These are phyloP conservation scores for Lathyrus tuberosus DNA, from an alignment of 306 rosid genomes.

Conservation along the genomic window DNA sequence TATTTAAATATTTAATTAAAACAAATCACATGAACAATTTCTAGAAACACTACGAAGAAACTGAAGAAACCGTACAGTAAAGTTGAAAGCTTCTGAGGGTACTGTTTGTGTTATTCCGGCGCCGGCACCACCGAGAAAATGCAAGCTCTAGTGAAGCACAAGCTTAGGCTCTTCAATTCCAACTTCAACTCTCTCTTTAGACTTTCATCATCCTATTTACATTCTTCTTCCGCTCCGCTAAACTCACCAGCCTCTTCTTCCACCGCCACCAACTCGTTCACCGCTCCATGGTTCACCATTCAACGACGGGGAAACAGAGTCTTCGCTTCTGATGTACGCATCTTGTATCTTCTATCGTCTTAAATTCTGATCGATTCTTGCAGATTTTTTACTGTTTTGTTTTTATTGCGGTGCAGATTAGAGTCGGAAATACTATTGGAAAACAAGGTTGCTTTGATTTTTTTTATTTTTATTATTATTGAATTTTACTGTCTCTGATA, in stretches of 20 bases:
- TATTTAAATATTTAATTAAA: too few species aligned
- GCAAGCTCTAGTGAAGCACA: constrained; percentile 33
- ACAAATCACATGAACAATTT: too few species aligned
- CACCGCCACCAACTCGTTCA: constrained; percentile 34
- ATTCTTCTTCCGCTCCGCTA: constrained; percentile 22
- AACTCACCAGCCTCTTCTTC: constrained; percentile 26
- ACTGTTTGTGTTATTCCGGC: background rate
- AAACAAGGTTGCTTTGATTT: constrained; percentile 65
- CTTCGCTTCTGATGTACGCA: constrained; percentile 72
- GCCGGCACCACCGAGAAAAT: background rate
- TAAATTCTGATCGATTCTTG: background rate
- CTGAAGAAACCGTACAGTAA: background rate
- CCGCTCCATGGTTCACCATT: constrained; percentile 63
- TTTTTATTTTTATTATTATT: background rate
- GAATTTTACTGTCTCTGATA: background rate
- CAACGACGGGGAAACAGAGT: constrained; percentile 67
- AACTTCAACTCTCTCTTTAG: constrained; percentile 7
- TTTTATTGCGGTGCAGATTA: constrained; percentile 55
- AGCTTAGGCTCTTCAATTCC: constrained; percentile 18
- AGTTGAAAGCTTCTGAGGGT: background rate
- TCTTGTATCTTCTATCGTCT: background rate
- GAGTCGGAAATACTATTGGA: constrained; percentile 75
- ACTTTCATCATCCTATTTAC: constrained; percentile 14
- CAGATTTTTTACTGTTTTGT: background rate
- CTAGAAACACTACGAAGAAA: too few species aligned